Conservation (phyloP, 2,329 filamentous ascomycete species). For the Verticillium zaregamsianum region DNA sequence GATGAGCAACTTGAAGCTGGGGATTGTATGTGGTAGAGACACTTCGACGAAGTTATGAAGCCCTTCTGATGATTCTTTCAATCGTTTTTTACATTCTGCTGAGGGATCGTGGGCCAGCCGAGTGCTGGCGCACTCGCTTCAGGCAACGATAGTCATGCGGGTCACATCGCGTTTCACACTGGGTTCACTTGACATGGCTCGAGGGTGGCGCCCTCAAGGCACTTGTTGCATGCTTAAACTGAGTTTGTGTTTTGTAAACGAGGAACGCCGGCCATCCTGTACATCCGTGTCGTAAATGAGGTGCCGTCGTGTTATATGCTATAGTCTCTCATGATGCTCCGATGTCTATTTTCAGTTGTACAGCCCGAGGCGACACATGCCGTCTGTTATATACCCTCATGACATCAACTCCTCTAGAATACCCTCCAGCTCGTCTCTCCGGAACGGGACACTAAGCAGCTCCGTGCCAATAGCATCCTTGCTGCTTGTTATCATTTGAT, state of each 20-base stretch:
- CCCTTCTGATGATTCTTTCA: background rate
- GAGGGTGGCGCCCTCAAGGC: too few species aligned
- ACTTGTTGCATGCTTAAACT: background rate
- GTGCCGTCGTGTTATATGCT: background rate
- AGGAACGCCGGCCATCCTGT: background rate
- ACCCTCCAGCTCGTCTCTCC: conserved; percentile 81
- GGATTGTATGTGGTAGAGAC: background rate
- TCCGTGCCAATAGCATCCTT: conserved; percentile 86
- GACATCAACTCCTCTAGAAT: conserved; percentile 72
- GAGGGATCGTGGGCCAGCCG: too few species aligned
- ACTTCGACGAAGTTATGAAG: conserved; percentile 1
- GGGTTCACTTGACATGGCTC: background rate
- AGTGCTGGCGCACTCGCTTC: too few species aligned
- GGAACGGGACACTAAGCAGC: conserved; percentile 78
- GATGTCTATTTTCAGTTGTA: background rate
- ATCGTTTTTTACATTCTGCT: background rate
- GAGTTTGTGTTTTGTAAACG: background rate
- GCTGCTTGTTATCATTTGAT: conserved; percentile 90
- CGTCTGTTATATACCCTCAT: conserved; percentile 14
- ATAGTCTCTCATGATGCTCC: background rate
- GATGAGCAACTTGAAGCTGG: background rate
- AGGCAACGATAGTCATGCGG: too few species aligned
- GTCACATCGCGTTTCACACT: too few species aligned
- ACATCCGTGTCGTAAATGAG: background rate
- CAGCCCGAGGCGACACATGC: background rate